Evolutionary conservation across 225 moss, liverwort and hornwort genomes (phyloP).

Genomic region (Marchantia polymorpha): DNA sequence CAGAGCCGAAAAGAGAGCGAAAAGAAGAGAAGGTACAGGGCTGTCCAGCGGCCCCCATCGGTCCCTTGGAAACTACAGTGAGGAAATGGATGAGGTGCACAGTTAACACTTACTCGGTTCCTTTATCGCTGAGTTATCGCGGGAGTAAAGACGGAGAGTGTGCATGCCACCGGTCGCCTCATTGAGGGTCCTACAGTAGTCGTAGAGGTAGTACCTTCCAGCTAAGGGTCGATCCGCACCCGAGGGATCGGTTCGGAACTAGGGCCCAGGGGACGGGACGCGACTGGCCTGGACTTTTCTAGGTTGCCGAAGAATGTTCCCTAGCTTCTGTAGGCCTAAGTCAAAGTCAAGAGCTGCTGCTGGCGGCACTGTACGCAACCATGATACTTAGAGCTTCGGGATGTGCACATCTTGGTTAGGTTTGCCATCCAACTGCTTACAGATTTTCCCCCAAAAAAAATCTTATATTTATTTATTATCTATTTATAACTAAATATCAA

Average conservation of each 20-base stretch:
- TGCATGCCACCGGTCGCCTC: too few relatives aligned
- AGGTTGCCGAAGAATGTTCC: background rate
- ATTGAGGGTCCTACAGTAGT: background rate
- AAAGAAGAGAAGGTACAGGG: background rate
- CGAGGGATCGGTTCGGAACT: background rate
- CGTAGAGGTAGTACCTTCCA: background rate
- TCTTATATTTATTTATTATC: too few relatives aligned
- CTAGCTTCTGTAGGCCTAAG: background rate
- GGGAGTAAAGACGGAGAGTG: background rate
- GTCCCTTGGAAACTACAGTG: background rate
- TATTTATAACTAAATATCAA: too few relatives aligned
- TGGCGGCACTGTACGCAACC: background rate
- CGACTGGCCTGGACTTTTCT: background rate
- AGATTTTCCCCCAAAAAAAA: too few relatives aligned
- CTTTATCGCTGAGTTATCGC: background rate
- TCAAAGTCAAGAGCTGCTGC: background rate
- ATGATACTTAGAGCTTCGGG: background rate
- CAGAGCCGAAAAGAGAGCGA: too few relatives aligned
- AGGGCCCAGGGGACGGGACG: background rate
- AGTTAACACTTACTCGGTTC: background rate
- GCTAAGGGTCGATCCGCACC: conserved; percentile 8
- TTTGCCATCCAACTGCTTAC: too few relatives aligned
- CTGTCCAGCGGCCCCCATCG: background rate
- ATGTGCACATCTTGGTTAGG: background rate
- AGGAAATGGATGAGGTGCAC: background rate